Evolutionary conservation across 106 monocot species (phyloP).

Genomic region (Platanthera guangdongensis): DNA sequence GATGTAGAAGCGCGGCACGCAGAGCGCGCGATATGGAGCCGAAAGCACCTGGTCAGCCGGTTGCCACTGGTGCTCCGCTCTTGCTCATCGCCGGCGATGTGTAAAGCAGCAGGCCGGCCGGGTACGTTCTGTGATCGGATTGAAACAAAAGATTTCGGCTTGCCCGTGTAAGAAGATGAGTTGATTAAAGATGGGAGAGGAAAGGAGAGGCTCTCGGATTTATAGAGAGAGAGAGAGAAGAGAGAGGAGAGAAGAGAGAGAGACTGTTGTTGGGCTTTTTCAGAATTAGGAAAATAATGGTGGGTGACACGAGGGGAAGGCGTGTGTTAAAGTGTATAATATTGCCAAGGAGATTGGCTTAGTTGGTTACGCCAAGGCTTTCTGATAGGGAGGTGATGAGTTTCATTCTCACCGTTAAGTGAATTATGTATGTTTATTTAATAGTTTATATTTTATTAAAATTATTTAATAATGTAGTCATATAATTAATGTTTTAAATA

Average conservation of each 20-base stretch:
- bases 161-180: background rate
- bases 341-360: too few species aligned
- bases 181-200: background rate
- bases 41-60: slow-evolving; percentile 11
- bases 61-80: background rate
- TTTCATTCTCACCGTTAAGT: too few species aligned
- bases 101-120: background rate
- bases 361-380: too few species aligned
- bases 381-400: too few species aligned
- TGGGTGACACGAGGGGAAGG: background rate
- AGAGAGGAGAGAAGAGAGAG: background rate
- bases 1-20: slow-evolving; percentile 30
- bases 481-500: too few species aligned
- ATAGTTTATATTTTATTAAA: too few species aligned
- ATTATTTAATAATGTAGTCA: too few species aligned
- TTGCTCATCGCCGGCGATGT: slow-evolving; percentile 2
- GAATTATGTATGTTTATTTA: too few species aligned
- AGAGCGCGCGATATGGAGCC: slow-evolving; percentile 15
- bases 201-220: background rate
- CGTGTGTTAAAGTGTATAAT: background rate
- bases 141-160: background rate
- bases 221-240: background rate
- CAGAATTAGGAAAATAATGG: background rate
- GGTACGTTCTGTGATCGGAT: background rate
- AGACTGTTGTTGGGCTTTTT: background rate